Evolutionary conservation across 176 grass and related monocot species (phyloP).

Genomic region (Ampelocalamus luodianensis): DNA sequence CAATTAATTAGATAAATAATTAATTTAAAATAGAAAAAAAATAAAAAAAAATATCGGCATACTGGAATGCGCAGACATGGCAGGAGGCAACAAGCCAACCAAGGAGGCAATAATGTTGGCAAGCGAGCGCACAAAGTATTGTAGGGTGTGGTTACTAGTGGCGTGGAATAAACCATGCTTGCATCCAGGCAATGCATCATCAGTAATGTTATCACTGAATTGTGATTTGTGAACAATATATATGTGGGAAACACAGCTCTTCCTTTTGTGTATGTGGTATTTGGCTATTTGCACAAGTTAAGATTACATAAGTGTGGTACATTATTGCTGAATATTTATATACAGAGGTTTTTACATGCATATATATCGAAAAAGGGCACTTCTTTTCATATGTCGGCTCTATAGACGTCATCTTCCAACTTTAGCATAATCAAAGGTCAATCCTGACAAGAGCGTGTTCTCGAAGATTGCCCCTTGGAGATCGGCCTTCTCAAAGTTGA

Average conservation of each 20-base stretch:
- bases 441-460: conserved; percentile 71
- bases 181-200: conserved; percentile 23
- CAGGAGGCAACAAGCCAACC: not conserved
- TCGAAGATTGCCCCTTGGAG: conserved; percentile 83
- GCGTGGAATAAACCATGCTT: conserved; percentile 51
- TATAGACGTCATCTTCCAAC: conserved; percentile 54
- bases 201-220: conserved; percentile 39
- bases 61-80: conserved; percentile 39
- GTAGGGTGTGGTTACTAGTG: conserved; percentile 23
- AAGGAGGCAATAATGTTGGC: conserved; percentile 44
- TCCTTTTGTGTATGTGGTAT: conserved; percentile 4
- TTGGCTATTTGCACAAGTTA: conserved; percentile 28
- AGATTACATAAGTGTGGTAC: not conserved
- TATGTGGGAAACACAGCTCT: conserved; percentile 26
- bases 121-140: conserved; percentile 29
- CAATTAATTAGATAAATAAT: too few relatives aligned
- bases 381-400: conserved; percentile 30
- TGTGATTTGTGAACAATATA: conserved; percentile 43
- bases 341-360: conserved; percentile 30
- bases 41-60: not conserved
- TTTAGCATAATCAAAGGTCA: too few relatives aligned
- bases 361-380: not conserved
- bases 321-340: conserved; percentile 33
- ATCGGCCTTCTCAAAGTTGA: conserved; percentile 75
- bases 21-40: too few relatives aligned